Evolutionary conservation across 163 green algal genomes (phyloP), one percentile per base, ranked within the genome.

Genomic region (Coccomyxa subellipsoidea): DNA sequence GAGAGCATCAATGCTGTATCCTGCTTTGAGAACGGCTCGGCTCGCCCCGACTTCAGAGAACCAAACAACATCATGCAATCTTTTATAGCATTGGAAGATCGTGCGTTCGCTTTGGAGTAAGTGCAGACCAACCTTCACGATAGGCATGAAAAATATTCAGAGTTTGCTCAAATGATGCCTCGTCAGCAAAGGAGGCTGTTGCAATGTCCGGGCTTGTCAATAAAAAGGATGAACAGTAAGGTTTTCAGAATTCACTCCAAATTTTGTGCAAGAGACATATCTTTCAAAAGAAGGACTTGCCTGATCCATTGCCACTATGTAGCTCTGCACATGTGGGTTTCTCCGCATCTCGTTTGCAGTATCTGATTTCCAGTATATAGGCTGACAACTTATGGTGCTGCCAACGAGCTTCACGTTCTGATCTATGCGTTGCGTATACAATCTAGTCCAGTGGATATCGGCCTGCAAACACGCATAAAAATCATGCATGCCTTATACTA

Each of bases 1-100:
- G 39, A 95, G 83, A 59, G 83, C 85, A 80, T 92, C 91, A 12
- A 94, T 93, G 66, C 70, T 87, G 79, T 90, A 94, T 2, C 89
- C 87, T 23, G 86, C 89, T 4, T 90, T 36, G 29, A 95, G 70
- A n/a, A 94, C 89, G 29, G 88, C 89, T 21, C 59, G 35, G 27
- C 81, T 84, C 10, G 86, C 84, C 34, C 90, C 89, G 38, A 93
- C 71, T 77, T 93, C 91, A 25, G 83, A 88, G 76, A 90, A 66
- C 27, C 85, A 92, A 31, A 90, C 85, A 4, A 86, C 85, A 54
- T 90, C 86, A 37, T 83, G 69, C 79, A 88, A 82, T 32, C 70
- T 27, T 3, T 85, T 78, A 80, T 88, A 88, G 80, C 88, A 92
- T 47, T 80, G n/a, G 29, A 92, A 83, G 25, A 87, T 84, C 3